Evolutionary conservation across 768 basidiomycete genomes (phyloP).

Genomic region (Neoboletus magnificus): DNA sequence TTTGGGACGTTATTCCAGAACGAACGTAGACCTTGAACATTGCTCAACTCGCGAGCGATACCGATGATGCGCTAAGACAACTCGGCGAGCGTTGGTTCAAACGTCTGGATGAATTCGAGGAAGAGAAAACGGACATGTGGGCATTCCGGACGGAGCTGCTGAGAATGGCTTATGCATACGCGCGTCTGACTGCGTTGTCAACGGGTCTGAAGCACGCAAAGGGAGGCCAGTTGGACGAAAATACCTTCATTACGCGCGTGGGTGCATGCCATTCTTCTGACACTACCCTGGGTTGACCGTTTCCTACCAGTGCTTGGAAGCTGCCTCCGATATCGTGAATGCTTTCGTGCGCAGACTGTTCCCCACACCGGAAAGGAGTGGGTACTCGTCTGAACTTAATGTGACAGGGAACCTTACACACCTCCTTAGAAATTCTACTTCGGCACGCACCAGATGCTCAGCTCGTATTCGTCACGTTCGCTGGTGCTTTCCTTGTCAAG

Average conservation of each 20-base stretch:
- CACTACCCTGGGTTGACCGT: not conserved
- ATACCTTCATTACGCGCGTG: constrained; percentile 63
- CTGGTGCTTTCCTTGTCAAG: constrained; percentile 80
- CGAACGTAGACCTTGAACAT: constrained; percentile 55
- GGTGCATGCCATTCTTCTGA: constrained; percentile 24
- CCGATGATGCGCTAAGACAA: constrained; percentile 64
- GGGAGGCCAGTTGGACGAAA: constrained; percentile 51
- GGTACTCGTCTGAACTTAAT: constrained; percentile 16
- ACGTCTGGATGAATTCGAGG: constrained; percentile 48
- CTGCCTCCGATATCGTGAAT: constrained; percentile 63
- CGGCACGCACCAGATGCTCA: constrained; percentile 79
- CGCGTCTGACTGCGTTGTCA: constrained; percentile 65
- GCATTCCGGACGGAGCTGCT: constrained; percentile 61
- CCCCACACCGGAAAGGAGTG: constrained; percentile 51
- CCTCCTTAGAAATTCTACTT: constrained; percentile 46
- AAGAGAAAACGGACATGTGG: constrained; percentile 48
- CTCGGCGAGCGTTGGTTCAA: constrained; percentile 56
- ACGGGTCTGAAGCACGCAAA: constrained; percentile 79
- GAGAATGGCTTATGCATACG: constrained; percentile 62
- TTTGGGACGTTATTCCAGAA: constrained; percentile 1
- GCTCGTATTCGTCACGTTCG: constrained; percentile 76
- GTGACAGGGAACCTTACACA: not conserved
- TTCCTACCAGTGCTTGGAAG: constrained; percentile 53
- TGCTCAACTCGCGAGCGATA: constrained; percentile 57
- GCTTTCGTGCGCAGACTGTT: constrained; percentile 57